These are phyloP conservation scores for Solanum pimpinellifolium DNA, from an alignment of 257 asterid genomes.

Conservation along the genomic window DNA sequence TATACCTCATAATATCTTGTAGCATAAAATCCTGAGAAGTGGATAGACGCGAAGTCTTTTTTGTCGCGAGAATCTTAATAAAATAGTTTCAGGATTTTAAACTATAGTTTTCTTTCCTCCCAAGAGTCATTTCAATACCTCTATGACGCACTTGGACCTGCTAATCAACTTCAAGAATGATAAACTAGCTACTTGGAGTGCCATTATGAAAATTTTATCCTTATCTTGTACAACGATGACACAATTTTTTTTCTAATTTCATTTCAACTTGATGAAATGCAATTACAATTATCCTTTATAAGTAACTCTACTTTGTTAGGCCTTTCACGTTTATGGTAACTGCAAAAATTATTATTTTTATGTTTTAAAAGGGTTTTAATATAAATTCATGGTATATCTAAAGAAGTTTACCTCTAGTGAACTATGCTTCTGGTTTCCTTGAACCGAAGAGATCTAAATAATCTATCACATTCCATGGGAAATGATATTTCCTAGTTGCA, in stretches of 20 bases:
- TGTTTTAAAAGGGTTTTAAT: not conserved
- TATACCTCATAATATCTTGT: not conserved
- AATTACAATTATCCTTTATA: not conserved
- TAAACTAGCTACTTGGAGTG: not conserved
- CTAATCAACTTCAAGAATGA: not conserved
- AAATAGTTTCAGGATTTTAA: not conserved
- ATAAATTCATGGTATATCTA: not conserved
- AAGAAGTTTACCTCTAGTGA: not conserved
- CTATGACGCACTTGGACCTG: not conserved
- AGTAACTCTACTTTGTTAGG: not conserved
- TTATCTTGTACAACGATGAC: not conserved
- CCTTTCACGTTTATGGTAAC: not conserved
- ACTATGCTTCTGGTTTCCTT: not conserved
- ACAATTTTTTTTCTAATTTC: not conserved
- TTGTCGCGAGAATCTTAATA: not conserved
- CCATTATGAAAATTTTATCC: not conserved
- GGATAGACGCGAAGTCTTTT: not conserved
- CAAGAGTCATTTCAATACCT: not conserved
- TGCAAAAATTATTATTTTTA: not conserved
- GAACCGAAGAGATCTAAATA: not conserved
- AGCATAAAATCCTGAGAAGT: not conserved
- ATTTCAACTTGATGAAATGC: not conserved
- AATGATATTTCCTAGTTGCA: not conserved
- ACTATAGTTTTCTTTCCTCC: not conserved
- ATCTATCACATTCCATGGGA: not conserved